Percentiles rank a stretch among this genome's conserved stretches.
Evolutionary conservation across 768 basidiomycete genomes (phyloP).

Genomic region (Krasilnikovozyma curviuscula): DNA sequence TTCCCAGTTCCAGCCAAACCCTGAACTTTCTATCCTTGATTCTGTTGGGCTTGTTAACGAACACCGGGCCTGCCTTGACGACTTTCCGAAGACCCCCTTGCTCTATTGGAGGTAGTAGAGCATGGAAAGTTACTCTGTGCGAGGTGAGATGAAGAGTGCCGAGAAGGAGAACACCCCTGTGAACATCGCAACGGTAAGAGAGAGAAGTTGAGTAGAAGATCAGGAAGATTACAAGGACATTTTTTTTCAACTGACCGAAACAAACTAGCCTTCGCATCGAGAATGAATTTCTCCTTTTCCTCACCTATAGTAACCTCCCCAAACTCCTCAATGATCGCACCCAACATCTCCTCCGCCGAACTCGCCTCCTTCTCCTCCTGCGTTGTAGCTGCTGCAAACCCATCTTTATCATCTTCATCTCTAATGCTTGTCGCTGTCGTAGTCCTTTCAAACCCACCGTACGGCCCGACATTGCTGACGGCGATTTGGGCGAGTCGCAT

Average conservation of each 20-base stretch:
- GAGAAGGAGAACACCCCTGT: slow-evolving; percentile 19
- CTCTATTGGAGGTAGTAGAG: slow-evolving; percentile 35
- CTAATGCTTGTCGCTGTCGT: not conserved
- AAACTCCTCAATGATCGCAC: slow-evolving; percentile 39
- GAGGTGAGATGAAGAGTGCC: slow-evolving; percentile 35
- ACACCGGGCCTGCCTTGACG: slow-evolving; percentile 3
- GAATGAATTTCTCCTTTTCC: slow-evolving; percentile 34
- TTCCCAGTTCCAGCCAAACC: slow-evolving; percentile 44
- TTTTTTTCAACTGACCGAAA: slow-evolving; percentile 28
- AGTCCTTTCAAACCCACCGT: not conserved
- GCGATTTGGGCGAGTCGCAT: slow-evolving; percentile 10
- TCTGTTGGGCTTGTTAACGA: slow-evolving; percentile 16
- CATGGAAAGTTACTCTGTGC: slow-evolving; percentile 47
- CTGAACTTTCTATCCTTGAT: slow-evolving; percentile 28
- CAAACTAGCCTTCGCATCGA: slow-evolving; percentile 37
- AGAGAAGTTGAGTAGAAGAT: slow-evolving; percentile 17
- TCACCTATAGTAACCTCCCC: slow-evolving; percentile 34
- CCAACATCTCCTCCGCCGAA: slow-evolving; percentile 34
- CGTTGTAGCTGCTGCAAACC: not conserved
- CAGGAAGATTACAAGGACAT: slow-evolving; percentile 1
- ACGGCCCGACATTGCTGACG: slow-evolving; percentile 5
- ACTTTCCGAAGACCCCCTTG: not conserved
- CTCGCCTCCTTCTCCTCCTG: slow-evolving; percentile 16
- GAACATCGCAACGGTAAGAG: not conserved
- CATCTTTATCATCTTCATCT: not conserved